Evolutionary conservation across 345 rosid genomes (phyloP).

Genomic region (Pugionium cornutum): DNA sequence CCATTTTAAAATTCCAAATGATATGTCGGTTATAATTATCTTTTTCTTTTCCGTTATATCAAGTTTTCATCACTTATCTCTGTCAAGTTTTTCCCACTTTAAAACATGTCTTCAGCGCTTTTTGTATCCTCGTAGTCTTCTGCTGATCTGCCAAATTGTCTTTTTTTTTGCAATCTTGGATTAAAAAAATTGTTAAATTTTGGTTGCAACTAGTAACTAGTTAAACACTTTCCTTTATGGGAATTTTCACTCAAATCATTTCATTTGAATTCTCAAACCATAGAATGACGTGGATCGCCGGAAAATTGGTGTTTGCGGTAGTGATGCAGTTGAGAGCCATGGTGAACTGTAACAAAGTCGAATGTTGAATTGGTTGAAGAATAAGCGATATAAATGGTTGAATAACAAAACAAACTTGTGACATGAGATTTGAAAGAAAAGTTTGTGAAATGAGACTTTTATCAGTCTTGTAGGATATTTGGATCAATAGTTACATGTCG

Average conservation of each 20-base stretch:
- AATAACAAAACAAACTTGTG: too few relatives aligned
- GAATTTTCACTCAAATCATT: too few relatives aligned
- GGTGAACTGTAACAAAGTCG: slow-evolving; percentile 27
- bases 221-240: neutral
- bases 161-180: neutral
- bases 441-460: too few relatives aligned
- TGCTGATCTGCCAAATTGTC: neutral
- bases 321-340: slow-evolving; percentile 69
- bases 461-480: too few relatives aligned
- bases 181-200: neutral
- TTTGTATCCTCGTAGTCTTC: too few relatives aligned
- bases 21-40: neutral
- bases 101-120: neutral
- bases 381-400: too few relatives aligned
- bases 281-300: slow-evolving; percentile 48
- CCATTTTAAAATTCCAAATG: neutral
- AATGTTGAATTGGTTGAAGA: too few relatives aligned
- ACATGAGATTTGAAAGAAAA: too few relatives aligned
- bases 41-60: neutral
- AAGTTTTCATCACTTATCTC: neutral
- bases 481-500: too few relatives aligned
- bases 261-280: too few relatives aligned
- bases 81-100: neutral
- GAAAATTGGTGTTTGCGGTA: slow-evolving; percentile 70
- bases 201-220: neutral